Conservation (phyloP, 352 stramenopile species). For the Phytophthora parvispora region DNA sequence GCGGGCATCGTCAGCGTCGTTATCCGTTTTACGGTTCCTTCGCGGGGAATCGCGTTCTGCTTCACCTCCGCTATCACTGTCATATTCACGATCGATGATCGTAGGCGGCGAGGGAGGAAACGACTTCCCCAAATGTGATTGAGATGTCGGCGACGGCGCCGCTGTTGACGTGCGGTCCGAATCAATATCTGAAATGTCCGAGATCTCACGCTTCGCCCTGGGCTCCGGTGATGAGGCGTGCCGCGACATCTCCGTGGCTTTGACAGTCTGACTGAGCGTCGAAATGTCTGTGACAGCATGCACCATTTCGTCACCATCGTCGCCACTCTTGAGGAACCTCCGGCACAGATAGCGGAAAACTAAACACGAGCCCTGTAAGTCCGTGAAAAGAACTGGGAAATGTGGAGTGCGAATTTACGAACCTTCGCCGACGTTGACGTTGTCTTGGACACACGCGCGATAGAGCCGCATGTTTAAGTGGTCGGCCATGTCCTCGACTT, state of each 20-base stretch:
- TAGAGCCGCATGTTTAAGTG: slow-evolving; percentile 67
- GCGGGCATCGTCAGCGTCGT: slow-evolving; percentile 10
- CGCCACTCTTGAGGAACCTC: slow-evolving; percentile 55
- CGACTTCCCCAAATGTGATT: slow-evolving; percentile 1
- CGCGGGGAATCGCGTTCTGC: slow-evolving; percentile 9
- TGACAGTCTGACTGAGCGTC: slow-evolving; percentile 51
- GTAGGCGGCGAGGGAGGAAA: slow-evolving; percentile 23
- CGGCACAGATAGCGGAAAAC: slow-evolving; percentile 72
- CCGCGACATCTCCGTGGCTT: slow-evolving; percentile 14
- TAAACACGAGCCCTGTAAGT: not conserved
- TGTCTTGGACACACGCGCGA: slow-evolving; percentile 75
- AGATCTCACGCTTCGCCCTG: slow-evolving; percentile 45
- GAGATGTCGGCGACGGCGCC: slow-evolving; percentile 24
- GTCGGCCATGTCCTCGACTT: slow-evolving; percentile 76
- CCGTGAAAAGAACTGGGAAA: not conserved
- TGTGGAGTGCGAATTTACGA: too few relatives aligned
- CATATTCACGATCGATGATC: slow-evolving; percentile 33
- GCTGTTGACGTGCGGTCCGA: slow-evolving; percentile 37
- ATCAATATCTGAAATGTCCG: slow-evolving; percentile 46
- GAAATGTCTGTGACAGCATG: slow-evolving; percentile 66
- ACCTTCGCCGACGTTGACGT: slow-evolving; percentile 80
- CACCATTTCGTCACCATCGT: slow-evolving; percentile 41
- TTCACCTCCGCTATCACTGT: slow-evolving; percentile 30
- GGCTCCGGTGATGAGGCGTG: slow-evolving; percentile 19
- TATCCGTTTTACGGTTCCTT: slow-evolving; percentile 17